Evolutionary conservation across 2,329 filamentous ascomycete species (phyloP), one percentile per base, ranked within the genome.

Genomic region (Colletotrichum navitas): DNA sequence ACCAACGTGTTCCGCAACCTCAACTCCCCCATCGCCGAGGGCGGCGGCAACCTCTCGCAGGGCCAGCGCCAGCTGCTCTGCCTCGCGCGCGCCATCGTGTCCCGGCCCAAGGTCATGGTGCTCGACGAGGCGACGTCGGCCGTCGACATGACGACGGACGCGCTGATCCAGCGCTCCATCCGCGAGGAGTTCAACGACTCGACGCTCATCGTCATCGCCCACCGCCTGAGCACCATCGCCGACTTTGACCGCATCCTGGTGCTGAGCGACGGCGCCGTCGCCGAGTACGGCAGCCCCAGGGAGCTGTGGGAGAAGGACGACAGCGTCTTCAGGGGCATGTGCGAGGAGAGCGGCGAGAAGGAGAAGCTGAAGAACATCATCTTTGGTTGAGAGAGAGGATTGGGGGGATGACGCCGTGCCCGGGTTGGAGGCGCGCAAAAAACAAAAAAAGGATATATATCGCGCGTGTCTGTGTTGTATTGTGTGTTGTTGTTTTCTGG

Each of bases 81-180:
- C 76, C 88, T 94, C 5, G 92, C 92, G 0, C 90, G 90, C 62
- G 92, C 90, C 62, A 93, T 94, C 75, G 89, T 94, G 32, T 86
- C 89, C 0, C 87, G 90, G 0, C 92, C 93, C 3, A 92, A 92
- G 77, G 90, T 95, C 75, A 92, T 95, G 88, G 89, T 95, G 1
- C 86, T 95, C 1, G 93, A 95, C 78, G 93, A 95, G 81, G 93
- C 93, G 0, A 95, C 93, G 0, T 91, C 89, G 3, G 92, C 93
- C 0, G 92, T 95, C 2, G 93, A 94, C 79, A 93, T 94, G 90
- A 84, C 87, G 51, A 94, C 93, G 0, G 93, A 95, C 78, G 83
- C 86, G 1, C 85, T 93, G 34, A 94, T 94, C 76, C 92, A 94
- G 81, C 87, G 90, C 7, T 90, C 86, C 62, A 94, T 94, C 75